These are phyloP conservation scores for Acer campestre DNA, from an alignment of 345 rosid species.

Conservation along the genomic window DNA sequence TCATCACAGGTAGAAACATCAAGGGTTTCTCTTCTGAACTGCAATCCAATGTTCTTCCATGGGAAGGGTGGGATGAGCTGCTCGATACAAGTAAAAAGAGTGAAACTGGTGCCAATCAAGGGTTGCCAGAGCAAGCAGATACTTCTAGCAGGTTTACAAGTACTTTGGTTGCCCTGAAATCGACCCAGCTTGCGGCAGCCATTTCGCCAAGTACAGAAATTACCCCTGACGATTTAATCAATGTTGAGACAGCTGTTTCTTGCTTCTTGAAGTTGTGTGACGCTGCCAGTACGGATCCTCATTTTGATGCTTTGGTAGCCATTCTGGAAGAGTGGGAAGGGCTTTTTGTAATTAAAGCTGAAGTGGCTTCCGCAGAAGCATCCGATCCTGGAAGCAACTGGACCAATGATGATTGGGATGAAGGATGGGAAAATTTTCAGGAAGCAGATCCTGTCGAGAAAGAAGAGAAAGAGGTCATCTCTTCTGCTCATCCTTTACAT, in stretches of 20 bases:
- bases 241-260: slow-evolving; percentile 56
- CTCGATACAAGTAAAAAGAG: slow-evolving; percentile 48
- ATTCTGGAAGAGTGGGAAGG: slow-evolving; percentile 94
- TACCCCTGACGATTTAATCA: slow-evolving; percentile 64
- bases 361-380: slow-evolving; percentile 43
- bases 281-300: slow-evolving; percentile 46
- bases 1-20: slow-evolving; percentile 55
- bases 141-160: slow-evolving; percentile 66
- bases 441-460: slow-evolving; percentile 57
- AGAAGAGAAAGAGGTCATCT: slow-evolving; percentile 34
- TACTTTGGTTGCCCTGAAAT: slow-evolving; percentile 87
- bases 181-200: slow-evolving; percentile 70
- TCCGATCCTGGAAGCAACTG: slow-evolving; percentile 58
- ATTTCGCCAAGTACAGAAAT: slow-evolving; percentile 67
- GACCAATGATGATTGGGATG: slow-evolving; percentile 85
- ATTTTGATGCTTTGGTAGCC: slow-evolving; percentile 60
- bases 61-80: slow-evolving; percentile 84
- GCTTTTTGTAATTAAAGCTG: slow-evolving; percentile 49
- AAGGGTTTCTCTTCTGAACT: slow-evolving; percentile 63
- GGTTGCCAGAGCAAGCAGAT: slow-evolving; percentile 50
- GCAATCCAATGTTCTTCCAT: slow-evolving; percentile 56
- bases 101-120: slow-evolving; percentile 35
- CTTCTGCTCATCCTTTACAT: slow-evolving; percentile 71
- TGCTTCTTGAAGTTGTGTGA: slow-evolving; percentile 73
- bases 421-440: slow-evolving; percentile 98